Evolutionary conservation across 805 yeast species (phyloP), one percentile per base, ranked within the genome.

Genomic region (Pichia insulana): DNA sequence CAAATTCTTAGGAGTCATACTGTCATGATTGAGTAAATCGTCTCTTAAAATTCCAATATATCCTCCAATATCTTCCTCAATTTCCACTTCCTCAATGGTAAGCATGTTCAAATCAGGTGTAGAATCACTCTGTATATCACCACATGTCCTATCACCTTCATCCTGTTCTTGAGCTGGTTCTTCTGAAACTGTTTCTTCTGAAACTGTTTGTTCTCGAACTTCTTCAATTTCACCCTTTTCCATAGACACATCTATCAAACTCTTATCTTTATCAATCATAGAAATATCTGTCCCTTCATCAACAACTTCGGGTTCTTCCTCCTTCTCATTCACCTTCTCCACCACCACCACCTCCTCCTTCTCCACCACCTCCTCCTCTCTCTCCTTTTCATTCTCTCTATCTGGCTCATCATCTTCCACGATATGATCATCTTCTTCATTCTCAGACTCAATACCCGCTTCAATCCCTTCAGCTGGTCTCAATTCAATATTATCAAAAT

Each of bases 61-160:
- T 20, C 42, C 40, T 20, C 40, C 46, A 37, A 42, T 33, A 11
- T n/a, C 11, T 30, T 33, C 36, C 8, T 38, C 34, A 3, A 11
- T 13, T 15, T 18, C 34, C 7, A 17, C 30, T 28, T 41, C 42
- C 7, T 47, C 42, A 28, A 50, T 41, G 8, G 47, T 48, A 7
- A 50, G 40, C 15, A 35, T 41, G 17, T 44, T 37, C 15, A 50
- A 16, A 40, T 50, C 48, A 7, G 53, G 53, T 1, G 53, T 50
- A 2, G 46, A 45, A 27, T 45, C 53, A 18, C 43, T 43, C 30
- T 8, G 25, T 22, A 22, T 22, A 22, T 22, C 25, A 22, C 25
- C 25, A n/a, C n/a, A n/a, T n/a, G n/a, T n/a, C n/a, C n/a, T n/a
- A n/a, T n/a, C n/a, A 6, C 8, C 25, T 20, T 42, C 35, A 17